Evolutionary conservation across 345 rosid species (phyloP).

Genomic region (Angophora floribunda): DNA sequence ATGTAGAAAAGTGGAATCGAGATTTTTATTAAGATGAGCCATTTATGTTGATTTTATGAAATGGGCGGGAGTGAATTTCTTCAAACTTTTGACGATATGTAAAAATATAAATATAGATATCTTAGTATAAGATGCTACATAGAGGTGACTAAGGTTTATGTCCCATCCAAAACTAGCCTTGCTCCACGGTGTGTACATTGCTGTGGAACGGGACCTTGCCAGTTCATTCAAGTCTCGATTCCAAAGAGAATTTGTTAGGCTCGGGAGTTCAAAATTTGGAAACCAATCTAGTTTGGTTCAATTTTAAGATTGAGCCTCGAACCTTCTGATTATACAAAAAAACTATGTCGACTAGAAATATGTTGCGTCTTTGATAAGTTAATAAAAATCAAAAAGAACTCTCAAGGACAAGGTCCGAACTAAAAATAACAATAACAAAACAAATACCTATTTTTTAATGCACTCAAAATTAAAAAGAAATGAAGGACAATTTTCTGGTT

Average conservation of each 20-base stretch:
- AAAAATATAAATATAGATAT: no score
- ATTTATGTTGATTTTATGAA: neutral
- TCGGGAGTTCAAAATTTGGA: neutral
- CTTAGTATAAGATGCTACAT: neutral
- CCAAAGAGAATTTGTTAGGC: neutral
- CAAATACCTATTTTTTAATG: no score
- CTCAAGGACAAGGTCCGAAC: neutral
- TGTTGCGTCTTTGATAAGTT: neutral
- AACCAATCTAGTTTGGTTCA: rapidly evolving
- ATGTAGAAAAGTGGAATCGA: neutral
- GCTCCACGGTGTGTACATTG: rapidly evolving
- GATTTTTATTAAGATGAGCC: neutral
- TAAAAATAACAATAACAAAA: no score
- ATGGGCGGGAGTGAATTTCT: neutral
- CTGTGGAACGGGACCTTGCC: neutral
- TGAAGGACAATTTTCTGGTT: neutral
- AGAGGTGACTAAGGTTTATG: neutral
- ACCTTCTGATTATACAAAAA: neutral
- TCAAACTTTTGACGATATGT: neutral
- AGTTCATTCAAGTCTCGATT: neutral
- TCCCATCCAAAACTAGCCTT: neutral
- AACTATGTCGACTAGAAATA: neutral
- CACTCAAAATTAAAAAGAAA: no score
- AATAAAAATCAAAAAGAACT: neutral
- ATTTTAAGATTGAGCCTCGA: rapidly evolving